A percentile compares a stretch with the other conserved stretches of the same genome.
Conservation (phyloP, 1,139 yeast species). For the Magnusiomyces fungicola region DNA sequence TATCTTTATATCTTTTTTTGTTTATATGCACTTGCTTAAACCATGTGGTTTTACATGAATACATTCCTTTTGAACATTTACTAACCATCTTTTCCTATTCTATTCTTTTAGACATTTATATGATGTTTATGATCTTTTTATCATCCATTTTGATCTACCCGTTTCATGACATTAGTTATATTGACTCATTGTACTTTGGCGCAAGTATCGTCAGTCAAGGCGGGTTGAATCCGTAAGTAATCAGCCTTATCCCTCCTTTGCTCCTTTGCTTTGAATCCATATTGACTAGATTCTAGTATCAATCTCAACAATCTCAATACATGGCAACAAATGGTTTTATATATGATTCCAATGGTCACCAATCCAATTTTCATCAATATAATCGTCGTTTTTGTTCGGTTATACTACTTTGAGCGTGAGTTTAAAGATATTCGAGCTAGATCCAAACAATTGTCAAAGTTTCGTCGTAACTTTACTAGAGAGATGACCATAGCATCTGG, state of each 20-base stretch:
- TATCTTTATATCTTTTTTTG: neutral
- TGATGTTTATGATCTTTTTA: constrained; percentile 33
- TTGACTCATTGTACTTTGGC: constrained; percentile 72
- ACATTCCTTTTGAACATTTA: neutral
- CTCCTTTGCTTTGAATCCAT: neutral
- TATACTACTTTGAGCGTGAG: constrained; percentile 59
- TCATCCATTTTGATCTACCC: constrained; percentile 75
- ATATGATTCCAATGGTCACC: constrained; percentile 47
- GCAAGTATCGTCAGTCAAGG: constrained; percentile 84
- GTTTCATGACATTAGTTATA: constrained; percentile 54
- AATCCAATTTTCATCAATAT: constrained; percentile 91
- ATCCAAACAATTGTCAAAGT: constrained; percentile 66
- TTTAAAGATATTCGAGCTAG: constrained; percentile 73
- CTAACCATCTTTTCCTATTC: neutral
- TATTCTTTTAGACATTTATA: constrained; percentile 7
- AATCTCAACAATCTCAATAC: constrained; percentile 53
- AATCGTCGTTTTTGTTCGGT: constrained; percentile 11
- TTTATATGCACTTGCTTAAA: no score
- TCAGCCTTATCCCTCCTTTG: neutral
- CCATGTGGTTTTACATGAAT: neutral
- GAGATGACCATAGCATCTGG: constrained; percentile 16
- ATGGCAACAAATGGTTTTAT: constrained; percentile 61
- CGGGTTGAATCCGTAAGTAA: constrained; percentile 54
- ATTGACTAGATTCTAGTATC: constrained; percentile 26
- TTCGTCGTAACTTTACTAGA: constrained; percentile 76